Percentiles rank a stretch among this genome's conserved stretches.
These are phyloP conservation scores for Dactylonectria estremocensis DNA, from an alignment of 2,329 filamentous ascomycete genomes.

Conservation along the genomic window DNA sequence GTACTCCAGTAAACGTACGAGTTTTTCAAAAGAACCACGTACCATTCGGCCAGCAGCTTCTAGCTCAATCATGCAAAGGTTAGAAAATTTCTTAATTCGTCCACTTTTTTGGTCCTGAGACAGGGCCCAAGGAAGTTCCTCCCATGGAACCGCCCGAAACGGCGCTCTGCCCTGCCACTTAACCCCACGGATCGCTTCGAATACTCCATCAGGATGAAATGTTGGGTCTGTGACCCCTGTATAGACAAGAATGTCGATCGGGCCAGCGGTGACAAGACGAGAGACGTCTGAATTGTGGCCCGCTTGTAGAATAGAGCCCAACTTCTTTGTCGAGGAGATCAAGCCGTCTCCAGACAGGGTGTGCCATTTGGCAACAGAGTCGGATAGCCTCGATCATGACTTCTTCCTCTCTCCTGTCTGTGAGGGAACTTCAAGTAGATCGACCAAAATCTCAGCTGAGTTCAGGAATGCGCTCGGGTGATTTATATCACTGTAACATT, in stretches of 20 bases:
- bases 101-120: not conserved
- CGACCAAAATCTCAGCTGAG: not conserved
- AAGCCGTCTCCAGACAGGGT: too few relatives aligned
- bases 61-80: not conserved
- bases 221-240: not conserved
- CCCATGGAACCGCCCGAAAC: not conserved
- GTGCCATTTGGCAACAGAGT: too few relatives aligned
- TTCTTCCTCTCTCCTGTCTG: not conserved
- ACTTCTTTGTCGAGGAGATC: too few relatives aligned
- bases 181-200: not conserved
- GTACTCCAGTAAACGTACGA: too few relatives aligned
- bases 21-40: not conserved
- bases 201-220: not conserved
- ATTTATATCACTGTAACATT: not conserved
- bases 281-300: too few relatives aligned
- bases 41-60: slow-evolving; percentile 10
- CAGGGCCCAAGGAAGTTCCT: not conserved
- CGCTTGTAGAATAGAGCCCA: too few relatives aligned
- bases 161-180: not conserved
- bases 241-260: slow-evolving; percentile 6
- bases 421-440: not conserved
- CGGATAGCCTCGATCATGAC: not conserved
- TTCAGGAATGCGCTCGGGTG: not conserved
- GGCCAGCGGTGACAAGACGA: not conserved
- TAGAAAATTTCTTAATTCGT: not conserved